Base-by-base conservation (phyloP, 2,329 filamentous ascomycete genomes). In the Aureobasidium sp. region DNA sequence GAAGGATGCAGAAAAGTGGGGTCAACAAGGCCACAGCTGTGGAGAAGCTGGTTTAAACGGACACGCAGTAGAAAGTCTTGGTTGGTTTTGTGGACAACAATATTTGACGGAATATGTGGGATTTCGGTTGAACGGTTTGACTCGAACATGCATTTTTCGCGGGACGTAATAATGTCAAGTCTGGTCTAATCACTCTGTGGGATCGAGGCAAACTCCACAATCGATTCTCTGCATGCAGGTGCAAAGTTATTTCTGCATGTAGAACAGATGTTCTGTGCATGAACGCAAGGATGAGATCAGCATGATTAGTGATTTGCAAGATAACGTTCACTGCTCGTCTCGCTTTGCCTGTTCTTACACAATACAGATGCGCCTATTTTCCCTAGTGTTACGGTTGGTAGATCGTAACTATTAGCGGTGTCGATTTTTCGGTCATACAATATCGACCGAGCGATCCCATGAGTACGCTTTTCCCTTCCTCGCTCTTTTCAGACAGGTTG, bases 11-110 rank as follows among this genome's bases (percentile, higher is more conserved):
- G 39, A 23, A 39, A 23, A 53, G 56, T 37, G 46, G 56, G 46
- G 46, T 55, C 13, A 37, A 29, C 37, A 36, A 55, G 51, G 27
- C 57, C 29, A 42, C 27, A 42, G n/a, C 23, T 56, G 42, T 47
- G 51, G 60, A 62, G 50, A 62, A 62, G 26, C 34, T 56, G 51
- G 60, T 39, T 41, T 56, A 44, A 44, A 57, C 27, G 53, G 41
- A 46, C 53, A 36, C n/a, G 53, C 53, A 57, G 41, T n/a, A 29
- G 20, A 36, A 57, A 57, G 37, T 44, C 42, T 44, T 44, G 41
- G 53, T 46, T 32, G 48, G 20, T 26, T 39, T 37, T 13, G 32
- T 20, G 6, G 32, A 37, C 32, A 13, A 52, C n/a, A 51, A 48
- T 48, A 29, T 34, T 41, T 26, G 34, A 57, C 27, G 53, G 41